Base-by-base conservation (phyloP, 2,329 filamentous ascomycete species). In the Aspergillus vadensis region DNA sequence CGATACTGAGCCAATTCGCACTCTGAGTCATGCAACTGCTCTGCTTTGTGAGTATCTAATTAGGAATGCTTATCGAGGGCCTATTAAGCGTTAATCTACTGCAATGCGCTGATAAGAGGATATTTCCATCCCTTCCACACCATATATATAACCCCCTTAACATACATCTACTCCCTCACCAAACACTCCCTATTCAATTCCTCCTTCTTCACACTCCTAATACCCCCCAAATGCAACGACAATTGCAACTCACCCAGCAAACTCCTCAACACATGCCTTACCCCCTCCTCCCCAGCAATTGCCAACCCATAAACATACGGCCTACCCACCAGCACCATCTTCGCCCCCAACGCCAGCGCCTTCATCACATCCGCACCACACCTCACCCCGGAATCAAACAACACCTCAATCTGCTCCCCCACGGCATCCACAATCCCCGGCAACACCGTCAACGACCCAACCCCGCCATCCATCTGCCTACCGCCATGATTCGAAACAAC, bases 301-400 rank as follows among this genome's bases (percentile, higher is more conserved):
- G 80, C 82, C 17, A 88, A 70, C 0, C 85, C 84, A 70, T 87
- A 87, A 21, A 86, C 80, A 81, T 43, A 79, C 8, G 74, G 72
- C 55, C 84, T 70, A 1, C 84, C 84, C 5, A 87, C 75, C 2
- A 85, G 69, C 3, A 85, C 81, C 10, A 77, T 81, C 63, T 82
- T 81, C 0, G 83, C 85, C 1, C 85, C 86, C 4, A 82, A 67
- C 5, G 77, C 67, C 57, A 83, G 62, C 1, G 80, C 80, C 63
- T 82, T 83, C 3, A 76, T 71, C n/a, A 81, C 75, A 69, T 83
- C 81, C 1, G 74, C 76, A 3, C 81, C 81, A 15, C 72, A 72
- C 8, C 79, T 68, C 14, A 82, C 71, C 2, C 81, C 81, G 15
- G 73, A 76, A 62, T 83, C 81, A 58, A 83, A 82, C 27, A 82